Percentiles rank a stretch among this genome's conserved stretches.
Evolutionary conservation across 2,329 filamentous ascomycete genomes (phyloP).

Genomic region (Colletotrichum horii): DNA sequence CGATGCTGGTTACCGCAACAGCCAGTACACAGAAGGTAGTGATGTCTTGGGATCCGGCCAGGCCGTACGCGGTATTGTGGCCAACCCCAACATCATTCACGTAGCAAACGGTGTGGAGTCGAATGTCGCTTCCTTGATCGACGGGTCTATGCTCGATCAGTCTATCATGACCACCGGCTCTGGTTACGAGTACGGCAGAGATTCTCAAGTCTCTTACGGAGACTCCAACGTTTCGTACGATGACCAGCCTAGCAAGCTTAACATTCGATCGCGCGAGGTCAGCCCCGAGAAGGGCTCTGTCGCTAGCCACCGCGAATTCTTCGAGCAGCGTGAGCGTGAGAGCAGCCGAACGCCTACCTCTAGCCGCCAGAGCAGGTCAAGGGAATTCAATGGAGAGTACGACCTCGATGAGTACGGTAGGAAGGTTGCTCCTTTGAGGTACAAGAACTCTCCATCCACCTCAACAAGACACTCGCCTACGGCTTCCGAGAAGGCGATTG

Average conservation of each 20-base stretch:
- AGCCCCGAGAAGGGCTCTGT: conserved; percentile 49
- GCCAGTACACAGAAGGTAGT: neutral
- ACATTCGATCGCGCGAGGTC: conserved; percentile 34
- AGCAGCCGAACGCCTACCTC: conserved; percentile 40
- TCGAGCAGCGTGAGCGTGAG: conserved; percentile 45
- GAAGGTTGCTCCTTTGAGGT: conserved; percentile 54
- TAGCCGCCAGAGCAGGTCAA: conserved; percentile 43
- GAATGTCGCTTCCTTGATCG: conserved; percentile 83
- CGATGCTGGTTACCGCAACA: neutral
- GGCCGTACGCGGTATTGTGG: conserved; percentile 72
- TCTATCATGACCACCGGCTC: conserved; percentile 71
- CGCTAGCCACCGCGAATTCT: conserved; percentile 41
- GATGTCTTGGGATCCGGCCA: conserved; percentile 59
- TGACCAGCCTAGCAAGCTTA: conserved; percentile 29
- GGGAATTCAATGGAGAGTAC: conserved; percentile 57
- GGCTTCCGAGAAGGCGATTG: conserved; percentile 62
- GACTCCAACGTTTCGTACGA: conserved; percentile 30
- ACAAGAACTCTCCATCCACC: conserved; percentile 57
- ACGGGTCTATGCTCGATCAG: conserved; percentile 72
- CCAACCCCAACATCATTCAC: conserved; percentile 79
- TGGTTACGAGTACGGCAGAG: conserved; percentile 30
- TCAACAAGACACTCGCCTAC: conserved; percentile 56
- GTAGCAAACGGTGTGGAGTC: conserved; percentile 80
- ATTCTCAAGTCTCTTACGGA: conserved; percentile 29
- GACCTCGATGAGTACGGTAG: conserved; percentile 63